Conservation (phyloP, 768 basidiomycete species). For the Phaeolepiota aurea region DNA sequence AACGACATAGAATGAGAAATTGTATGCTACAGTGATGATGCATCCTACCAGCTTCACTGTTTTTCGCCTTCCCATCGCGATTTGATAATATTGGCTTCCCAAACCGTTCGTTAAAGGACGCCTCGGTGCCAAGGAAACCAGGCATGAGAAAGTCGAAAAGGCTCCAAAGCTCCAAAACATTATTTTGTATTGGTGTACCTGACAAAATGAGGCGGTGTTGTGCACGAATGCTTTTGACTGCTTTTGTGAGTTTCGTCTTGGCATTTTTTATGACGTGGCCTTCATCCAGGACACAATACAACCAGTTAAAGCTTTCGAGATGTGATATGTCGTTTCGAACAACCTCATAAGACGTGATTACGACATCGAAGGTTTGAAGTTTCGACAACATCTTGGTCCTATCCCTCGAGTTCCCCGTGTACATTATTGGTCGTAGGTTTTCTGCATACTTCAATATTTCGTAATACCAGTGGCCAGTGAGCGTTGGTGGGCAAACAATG, state of each 20-base stretch:
- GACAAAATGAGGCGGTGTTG: constrained; percentile 93
- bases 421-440: constrained; percentile 76
- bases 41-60: constrained; percentile 76
- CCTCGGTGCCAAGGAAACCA: constrained; percentile 94
- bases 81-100: constrained; percentile 93
- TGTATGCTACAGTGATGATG: neutral
- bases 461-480: constrained; percentile 99
- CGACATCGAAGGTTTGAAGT: constrained; percentile 71
- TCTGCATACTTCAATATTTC: constrained; percentile 91
- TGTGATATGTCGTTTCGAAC: constrained; percentile 87
- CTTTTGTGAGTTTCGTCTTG: constrained; percentile 95
- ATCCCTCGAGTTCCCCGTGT: constrained; percentile 83
- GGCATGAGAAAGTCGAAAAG: constrained; percentile 99
- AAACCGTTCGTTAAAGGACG: constrained; percentile 91
- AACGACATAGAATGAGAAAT: constrained; percentile 1
- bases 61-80: constrained; percentile 92
- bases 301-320: constrained; percentile 71
- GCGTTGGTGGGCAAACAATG: constrained; percentile 93
- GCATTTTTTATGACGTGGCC: constrained; percentile 99
- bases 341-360: constrained; percentile 96
- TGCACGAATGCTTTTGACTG: constrained; percentile 84
- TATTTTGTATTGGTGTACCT: constrained; percentile 98
- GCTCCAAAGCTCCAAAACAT: constrained; percentile 97
- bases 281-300: constrained; percentile 96
- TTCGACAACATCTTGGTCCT: constrained; percentile 59